Percentiles rank a stretch among this genome's conserved stretches.
Evolutionary conservation across 106 monocot species (phyloP).

Genomic region (Dendrobium huoshanense): DNA sequence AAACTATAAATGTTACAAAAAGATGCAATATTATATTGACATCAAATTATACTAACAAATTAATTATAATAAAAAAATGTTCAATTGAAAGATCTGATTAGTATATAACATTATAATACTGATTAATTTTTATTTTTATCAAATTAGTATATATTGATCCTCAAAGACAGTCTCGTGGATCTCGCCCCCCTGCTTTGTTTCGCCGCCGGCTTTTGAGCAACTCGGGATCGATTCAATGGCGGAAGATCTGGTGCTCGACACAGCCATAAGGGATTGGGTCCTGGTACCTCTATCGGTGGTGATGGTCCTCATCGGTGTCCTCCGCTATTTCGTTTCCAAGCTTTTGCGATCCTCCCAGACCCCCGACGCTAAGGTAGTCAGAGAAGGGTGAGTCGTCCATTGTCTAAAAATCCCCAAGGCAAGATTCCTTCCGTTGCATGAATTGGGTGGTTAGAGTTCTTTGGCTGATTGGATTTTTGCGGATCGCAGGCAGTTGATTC

Average conservation of each 20-base stretch:
- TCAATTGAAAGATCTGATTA: too few relatives aligned
- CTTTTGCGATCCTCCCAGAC: conserved; percentile 73
- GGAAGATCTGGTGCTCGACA: conserved; percentile 95
- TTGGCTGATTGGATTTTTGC: not conserved
- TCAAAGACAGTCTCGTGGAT: not conserved
- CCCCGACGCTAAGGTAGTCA: conserved; percentile 73
- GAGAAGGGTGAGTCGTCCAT: conserved; percentile 54
- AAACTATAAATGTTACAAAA: too few relatives aligned
- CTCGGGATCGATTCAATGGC: conserved; percentile 34
- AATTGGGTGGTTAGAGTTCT: not conserved
- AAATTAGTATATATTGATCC: too few relatives aligned
- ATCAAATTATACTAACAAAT: too few relatives aligned
- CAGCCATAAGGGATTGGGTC: conserved; percentile 96
- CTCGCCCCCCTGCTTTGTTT: not conserved
- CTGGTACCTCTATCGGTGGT: conserved; percentile 90
- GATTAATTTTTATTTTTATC: too few relatives aligned
- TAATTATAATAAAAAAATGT: too few relatives aligned
- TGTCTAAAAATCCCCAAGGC: not conserved
- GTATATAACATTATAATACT: too few relatives aligned
- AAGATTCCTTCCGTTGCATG: not conserved
- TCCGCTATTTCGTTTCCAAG: conserved; percentile 97
- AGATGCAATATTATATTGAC: too few relatives aligned
- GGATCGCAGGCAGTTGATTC: conserved; percentile 23
- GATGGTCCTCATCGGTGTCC: conserved; percentile 96
- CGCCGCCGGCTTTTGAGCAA: not conserved